Conservation (phyloP, 108 stramenopile genomes). For the Stephanodiscus minutulus region DNA sequence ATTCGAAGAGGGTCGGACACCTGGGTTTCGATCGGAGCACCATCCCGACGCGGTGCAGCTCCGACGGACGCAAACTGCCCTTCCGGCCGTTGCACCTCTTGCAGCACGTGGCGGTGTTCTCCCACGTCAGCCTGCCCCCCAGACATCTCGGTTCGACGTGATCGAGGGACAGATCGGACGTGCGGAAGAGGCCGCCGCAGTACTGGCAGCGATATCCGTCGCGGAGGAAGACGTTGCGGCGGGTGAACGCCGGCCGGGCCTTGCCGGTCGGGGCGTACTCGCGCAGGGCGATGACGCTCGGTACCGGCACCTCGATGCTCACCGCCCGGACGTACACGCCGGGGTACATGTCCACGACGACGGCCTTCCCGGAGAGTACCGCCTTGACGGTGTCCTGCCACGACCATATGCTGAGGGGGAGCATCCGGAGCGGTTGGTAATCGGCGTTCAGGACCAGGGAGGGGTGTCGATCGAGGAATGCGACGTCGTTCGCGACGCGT, state of each 20-base stretch:
- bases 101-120: conserved; percentile 84
- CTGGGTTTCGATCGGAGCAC: conserved; percentile 50
- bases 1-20: conserved; percentile 64
- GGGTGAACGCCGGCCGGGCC: conserved; percentile 73
- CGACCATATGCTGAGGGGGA: conserved; percentile 77
- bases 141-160: conserved; percentile 75
- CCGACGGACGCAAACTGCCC: conserved; percentile 55
- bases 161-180: conserved; percentile 78
- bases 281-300: conserved; percentile 78
- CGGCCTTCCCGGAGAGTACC: conserved; percentile 77
- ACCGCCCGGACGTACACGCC: conserved; percentile 75
- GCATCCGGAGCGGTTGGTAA: conserved; percentile 73
- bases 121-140: conserved; percentile 77
- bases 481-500: conserved; percentile 25
- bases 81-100: conserved; percentile 80
- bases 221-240: conserved; percentile 84
- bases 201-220: conserved; percentile 89
- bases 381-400: conserved; percentile 92
- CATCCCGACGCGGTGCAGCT: conserved; percentile 71
- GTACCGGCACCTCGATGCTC: conserved; percentile 70
- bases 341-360: conserved; percentile 84
- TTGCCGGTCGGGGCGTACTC: conserved; percentile 67
- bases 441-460: conserved; percentile 86
- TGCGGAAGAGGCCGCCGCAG: conserved; percentile 66
- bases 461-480: conserved; percentile 64